Evolutionary conservation across 257 asterid genomes (phyloP), one percentile per base, ranked within the genome.

Genomic region (Solanum microdontum): DNA sequence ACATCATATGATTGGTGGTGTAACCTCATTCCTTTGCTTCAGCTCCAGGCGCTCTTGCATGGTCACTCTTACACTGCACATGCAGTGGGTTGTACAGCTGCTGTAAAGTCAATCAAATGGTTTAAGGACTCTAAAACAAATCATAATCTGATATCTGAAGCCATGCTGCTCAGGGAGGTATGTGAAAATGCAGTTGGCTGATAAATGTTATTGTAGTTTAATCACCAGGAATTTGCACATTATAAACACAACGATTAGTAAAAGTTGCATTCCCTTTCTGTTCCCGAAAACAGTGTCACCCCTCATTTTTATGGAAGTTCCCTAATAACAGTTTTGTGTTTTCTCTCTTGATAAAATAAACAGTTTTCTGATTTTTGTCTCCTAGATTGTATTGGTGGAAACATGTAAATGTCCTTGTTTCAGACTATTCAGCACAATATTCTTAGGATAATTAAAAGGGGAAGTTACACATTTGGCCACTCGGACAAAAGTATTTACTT

Each of bases 51-150:
- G 48, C 98, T 97, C 88, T 88, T 97, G 90, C 99, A 97, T 19
- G 99, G 99, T 89, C 99, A 97, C 90, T 97, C 99, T 4, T 97
- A 97, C 89, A 91, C 98, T 43, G 99, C 98, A 11, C 99, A 97
- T 90, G 97, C 99, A 87, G 87, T 96, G 93, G 99, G 99, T 58
- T 97, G 99, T 90, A 87, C 94, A 13, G 98, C 98, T 90, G 99
- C 95, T 72, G 96, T 90, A 28, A 93, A 93, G 92, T 95, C 99
- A 36, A 90, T 97, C 70, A 93, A 95, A 94, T 97, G 99, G 99
- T 96, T 97, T 62, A 97, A 91, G 88, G 95, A 94, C 91, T 73
- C 89, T 58, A 88, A 89, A 51, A 92, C 93, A 68, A 97, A 97
- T 91, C 55, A 80, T 85, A 97, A 97, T 93, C 55, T 97, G 91